Percentiles rank a stretch among this genome's conserved stretches.
Conservation (phyloP, 305 asterid species). For the Striga hermonthica region DNA sequence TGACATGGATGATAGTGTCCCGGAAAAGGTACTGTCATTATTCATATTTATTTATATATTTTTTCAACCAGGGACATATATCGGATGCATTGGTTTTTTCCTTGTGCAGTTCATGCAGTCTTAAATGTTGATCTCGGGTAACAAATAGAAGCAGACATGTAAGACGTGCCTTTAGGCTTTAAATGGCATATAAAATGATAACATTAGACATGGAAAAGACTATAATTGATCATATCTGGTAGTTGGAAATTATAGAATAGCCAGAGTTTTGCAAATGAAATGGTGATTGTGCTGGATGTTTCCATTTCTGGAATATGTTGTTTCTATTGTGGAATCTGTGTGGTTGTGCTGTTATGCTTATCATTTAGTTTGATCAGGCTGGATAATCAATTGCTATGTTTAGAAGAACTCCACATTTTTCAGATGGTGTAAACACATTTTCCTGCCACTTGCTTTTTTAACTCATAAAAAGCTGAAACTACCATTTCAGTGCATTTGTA, state of each 20-base stretch:
- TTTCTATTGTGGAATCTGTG: not conserved
- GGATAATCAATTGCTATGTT: too few relatives aligned
- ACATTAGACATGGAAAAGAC: slow-evolving; percentile 11
- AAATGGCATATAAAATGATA: not conserved
- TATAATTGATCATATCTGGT: not conserved
- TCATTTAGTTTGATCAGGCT: too few relatives aligned
- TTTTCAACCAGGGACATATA: slow-evolving; percentile 23
- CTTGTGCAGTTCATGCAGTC: not conserved
- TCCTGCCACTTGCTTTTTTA: too few relatives aligned
- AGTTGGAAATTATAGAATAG: slow-evolving; percentile 16
- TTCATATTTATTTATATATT: slow-evolving; percentile 7
- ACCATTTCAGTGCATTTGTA: not conserved
- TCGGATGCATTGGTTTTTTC: slow-evolving; percentile 4
- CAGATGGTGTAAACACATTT: too few relatives aligned
- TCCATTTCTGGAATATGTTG: slow-evolving; percentile 16
- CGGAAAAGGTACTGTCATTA: slow-evolving; percentile 67
- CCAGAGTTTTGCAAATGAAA: not conserved
- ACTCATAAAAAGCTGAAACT: too few relatives aligned
- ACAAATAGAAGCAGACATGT: not conserved
- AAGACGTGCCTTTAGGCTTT: slow-evolving; percentile 10
- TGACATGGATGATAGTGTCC: slow-evolving; percentile 82
- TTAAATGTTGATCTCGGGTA: slow-evolving; percentile 16
- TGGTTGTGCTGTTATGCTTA: not conserved
- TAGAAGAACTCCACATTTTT: too few relatives aligned
- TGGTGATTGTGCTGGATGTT: slow-evolving; percentile 13